Evolutionary conservation across 208 protist species (phyloP).

Genomic region (Acanthamoeba culbertsoni): DNA sequence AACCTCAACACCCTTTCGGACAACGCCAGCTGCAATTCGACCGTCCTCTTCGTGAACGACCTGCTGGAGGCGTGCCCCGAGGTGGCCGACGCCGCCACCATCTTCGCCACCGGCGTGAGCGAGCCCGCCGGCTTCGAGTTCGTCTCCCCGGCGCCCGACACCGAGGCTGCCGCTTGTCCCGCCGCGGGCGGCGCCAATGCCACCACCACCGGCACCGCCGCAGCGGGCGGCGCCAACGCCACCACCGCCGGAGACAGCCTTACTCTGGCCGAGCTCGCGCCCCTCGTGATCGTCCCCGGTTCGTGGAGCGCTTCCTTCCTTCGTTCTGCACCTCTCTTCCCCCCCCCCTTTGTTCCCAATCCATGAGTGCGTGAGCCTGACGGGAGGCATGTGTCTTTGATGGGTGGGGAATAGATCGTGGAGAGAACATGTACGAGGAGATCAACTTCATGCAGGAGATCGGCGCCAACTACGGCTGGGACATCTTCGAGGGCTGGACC

Average conservation of each 20-base stretch:
- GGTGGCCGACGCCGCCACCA: neutral
- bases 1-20: neutral
- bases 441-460: constrained; percentile 13
- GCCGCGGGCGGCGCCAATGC: neutral
- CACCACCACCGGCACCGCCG: neutral
- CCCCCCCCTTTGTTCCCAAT: too few relatives aligned
- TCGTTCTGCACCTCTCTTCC: too few relatives aligned
- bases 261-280: neutral
- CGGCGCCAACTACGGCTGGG: constrained; percentile 9
- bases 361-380: too few relatives aligned
- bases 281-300: neutral
- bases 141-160: neutral
- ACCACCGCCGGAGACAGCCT: neutral
- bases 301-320: neutral
- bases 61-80: neutral
- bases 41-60: neutral
- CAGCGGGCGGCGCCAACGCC: neutral
- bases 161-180: neutral
- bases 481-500: neutral
- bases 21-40: neutral
- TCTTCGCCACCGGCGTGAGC: neutral
- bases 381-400: neutral
- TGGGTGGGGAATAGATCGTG: neutral
- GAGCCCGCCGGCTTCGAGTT: neutral
- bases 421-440: neutral